Base-by-base conservation (phyloP, 768 basidiomycete species). In the Amylocystis lapponica region DNA sequence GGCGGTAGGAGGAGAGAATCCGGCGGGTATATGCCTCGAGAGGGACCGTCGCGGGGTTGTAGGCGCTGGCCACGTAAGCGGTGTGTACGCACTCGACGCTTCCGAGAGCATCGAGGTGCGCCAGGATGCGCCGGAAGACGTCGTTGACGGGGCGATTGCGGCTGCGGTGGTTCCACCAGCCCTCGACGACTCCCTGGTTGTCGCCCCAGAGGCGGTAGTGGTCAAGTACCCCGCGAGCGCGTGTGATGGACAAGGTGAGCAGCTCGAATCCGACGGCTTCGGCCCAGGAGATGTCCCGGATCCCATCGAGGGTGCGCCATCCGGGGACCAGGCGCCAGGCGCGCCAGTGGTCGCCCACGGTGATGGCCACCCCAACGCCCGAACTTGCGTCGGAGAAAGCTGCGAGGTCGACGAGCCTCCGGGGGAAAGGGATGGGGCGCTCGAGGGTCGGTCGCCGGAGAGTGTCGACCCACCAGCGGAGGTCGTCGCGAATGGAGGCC, bases 201-300 rank as follows among this genome's bases (percentile, higher is more conserved):
- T 52, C 51, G 4, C 26, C 39, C 40, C 8, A 65, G 53, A 31
- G 56, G 22, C 8, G 64, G 40, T 53, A 62, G 66, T 0, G 62
- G 8, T 14, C 65, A 60, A 36, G 65, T 56, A 34, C 14, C 5
- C 13, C 3, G 5, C 5, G 1, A 3, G 22, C 4, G 7, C 11
- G 4, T 13, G 52, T 40, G 26, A 57, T 4, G 20, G 55, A 34
- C 1, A 7, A 32, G 17, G 65, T 45, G 26, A 74, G 66, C n/a
- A 74, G 49, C 20, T 71, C 59, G 39, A 77, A 67, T 0, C 67
- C 66, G 8, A 74, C 47, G 0, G 65, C 66, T 48, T 78, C 71
- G 0, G 71, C 72, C 72, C 74, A 77, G 0, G 55, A 54, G 41
- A 76, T 77, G 42, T 75, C 67, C 1, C 57, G 39, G 31, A 10